Base-by-base conservation (phyloP, 441 rosid species). In the Adansonia rubrostipa region DNA sequence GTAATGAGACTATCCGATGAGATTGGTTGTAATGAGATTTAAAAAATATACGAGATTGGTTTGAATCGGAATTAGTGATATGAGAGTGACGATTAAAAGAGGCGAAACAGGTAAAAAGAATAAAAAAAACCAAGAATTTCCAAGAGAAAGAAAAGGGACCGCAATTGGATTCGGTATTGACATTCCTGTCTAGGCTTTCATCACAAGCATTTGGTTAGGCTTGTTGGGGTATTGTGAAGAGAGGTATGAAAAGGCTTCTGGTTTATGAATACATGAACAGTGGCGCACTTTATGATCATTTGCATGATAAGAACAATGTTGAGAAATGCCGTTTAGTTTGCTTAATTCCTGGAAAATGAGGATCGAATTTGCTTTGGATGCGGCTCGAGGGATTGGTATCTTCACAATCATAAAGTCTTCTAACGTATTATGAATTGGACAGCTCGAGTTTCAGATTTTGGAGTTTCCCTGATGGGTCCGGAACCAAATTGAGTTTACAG, bases 351-450 rank as follows among this genome's bases (percentile, higher is more conserved):
- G 99, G 99, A 91, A 89, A 82, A 83, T 87, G 82, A 85, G 99
- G 87, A 91, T 96, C 86, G 88, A 83, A 83, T 88, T 96, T 17
- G 97, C 92, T 0, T 83, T 96, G 71, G 97, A 92, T 54, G 97
- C 98, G 0, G 91, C 98, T 9, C 86, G 98, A 79, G 99, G 99
- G 60, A 90, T 95, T 44, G 96, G 93, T 93, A 96, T 85, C 93
- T 96, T 53, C 99, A 93, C 82, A 90, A 84, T 69, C 92, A 96
- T 96, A 17, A 96, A 93, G 85, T 93, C 99, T 0, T 96, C 99
- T 0, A 93, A 92, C 86, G 93, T 96, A 1, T 77, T 96, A 81
- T 75, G 6, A 82, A 85, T 51, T 93, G 98, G 99, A 86, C 87
- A 0, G 98, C 97, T 4, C 86, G 92, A 57, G 97, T 96, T 7